Evolutionary conservation across 2,329 filamentous ascomycete species (phyloP), one percentile per base, ranked within the genome.

Genomic region (Periconia digitata): DNA sequence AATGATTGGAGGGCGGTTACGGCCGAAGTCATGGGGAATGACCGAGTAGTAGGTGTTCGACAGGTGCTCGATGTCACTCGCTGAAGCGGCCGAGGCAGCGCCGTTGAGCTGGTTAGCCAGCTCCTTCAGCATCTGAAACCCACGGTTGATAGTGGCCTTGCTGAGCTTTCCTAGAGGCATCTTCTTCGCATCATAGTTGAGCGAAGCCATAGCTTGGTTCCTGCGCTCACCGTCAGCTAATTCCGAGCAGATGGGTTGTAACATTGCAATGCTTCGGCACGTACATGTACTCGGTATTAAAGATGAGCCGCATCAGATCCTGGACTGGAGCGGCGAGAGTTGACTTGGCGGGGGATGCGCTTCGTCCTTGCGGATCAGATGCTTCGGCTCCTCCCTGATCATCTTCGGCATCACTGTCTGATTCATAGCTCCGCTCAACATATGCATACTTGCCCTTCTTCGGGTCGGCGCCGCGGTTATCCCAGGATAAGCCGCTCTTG

Each of bases 111-210:
- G 72, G 3, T 79, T 83, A 1, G 87, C 82, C 3, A 95, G 77
- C 34, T 90, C 82, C 62, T 94, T 92, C 44, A 96, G 77, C 6
- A 85, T 78, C 61, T 90, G 81, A 65, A 89, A 95, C 7, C 90
- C 91, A 13, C 81, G 79, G 22, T 78, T 80, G 56, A 95, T 86
- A 17, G 89, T 94, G 12, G 80, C 74, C 62, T 92, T 90, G 76
- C 88, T 90, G 20, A 95, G 79, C 66, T 94, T 95, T 4, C 90
- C 91, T 1, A 95, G 76, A 0, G 90, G 90, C 35, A 95, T 75
- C 69, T 95, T 95, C 54, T 86, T 78, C 8, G 81, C 77, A 57
- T 90, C 85, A 58, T 90, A 90, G 56, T 88, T 87, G 56, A 90
- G 75, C 1, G 80, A 76, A 1, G 71, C 67, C 84, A 90, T 87